Percentiles rank a stretch among this genome's conserved stretches.
phyloP scores from a whole-genome alignment of 352 stramenopile species.

The Aphanomyces astaci region DNA sequence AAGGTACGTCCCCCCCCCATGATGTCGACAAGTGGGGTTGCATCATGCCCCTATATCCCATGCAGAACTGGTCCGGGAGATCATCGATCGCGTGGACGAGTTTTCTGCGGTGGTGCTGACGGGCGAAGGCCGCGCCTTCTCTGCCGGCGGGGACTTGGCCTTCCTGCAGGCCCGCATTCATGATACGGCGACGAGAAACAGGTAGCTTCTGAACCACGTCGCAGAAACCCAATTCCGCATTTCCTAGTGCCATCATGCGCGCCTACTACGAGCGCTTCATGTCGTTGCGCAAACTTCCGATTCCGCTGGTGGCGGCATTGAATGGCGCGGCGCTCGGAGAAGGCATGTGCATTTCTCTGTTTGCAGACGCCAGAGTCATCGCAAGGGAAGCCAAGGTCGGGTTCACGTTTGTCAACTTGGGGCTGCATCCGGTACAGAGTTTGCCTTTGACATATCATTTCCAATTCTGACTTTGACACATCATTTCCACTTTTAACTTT shows the following conservation, averaged over 20 bases:
- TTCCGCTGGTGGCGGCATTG: conserved; percentile 79
- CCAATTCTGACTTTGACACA: no score
- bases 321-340: conserved; percentile 74
- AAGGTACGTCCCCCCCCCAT: conserved; percentile 39
- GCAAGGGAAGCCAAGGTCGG: conserved; percentile 61
- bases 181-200: conserved; percentile 73
- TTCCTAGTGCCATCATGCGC: conserved; percentile 55
- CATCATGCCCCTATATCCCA: no score
- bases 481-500: no score
- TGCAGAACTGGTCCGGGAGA: conserved; percentile 40
- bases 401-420: conserved; percentile 82
- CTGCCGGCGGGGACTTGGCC: conserved; percentile 73
- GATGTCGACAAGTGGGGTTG: no score
- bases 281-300: conserved; percentile 58
- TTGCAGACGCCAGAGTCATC: conserved; percentile 70
- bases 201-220: conserved; percentile 24
- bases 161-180: conserved; percentile 53
- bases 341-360: conserved; percentile 72
- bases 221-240: not conserved
- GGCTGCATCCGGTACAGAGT: conserved; percentile 55
- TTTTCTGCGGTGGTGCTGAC: conserved; percentile 68
- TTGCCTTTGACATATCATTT: not conserved
- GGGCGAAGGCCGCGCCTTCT: conserved; percentile 72
- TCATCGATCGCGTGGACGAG: conserved; percentile 41
- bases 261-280: conserved; percentile 80